These are phyloP conservation scores for Russula olivacea DNA, from an alignment of 768 basidiomycete genomes.

Conservation along the genomic window DNA sequence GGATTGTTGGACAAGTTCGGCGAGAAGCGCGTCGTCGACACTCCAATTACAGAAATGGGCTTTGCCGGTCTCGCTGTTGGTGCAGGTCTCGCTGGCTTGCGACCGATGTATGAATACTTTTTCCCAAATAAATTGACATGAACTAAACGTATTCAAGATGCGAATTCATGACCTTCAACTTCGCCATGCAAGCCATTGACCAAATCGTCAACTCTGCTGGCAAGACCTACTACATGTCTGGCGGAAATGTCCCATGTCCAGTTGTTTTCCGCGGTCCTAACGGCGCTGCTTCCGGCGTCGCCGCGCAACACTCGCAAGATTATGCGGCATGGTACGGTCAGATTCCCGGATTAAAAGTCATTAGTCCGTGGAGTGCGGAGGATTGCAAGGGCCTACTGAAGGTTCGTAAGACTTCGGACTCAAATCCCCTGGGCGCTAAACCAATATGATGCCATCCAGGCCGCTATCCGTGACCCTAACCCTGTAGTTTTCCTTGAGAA, in stretches of 20 bases:
- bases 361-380: constrained; percentile 97
- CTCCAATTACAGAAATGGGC: constrained; percentile 96
- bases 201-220: constrained; percentile 99
- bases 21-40: constrained; percentile 96
- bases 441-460: constrained; percentile 36
- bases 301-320: constrained; percentile 95
- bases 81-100: constrained; percentile 87
- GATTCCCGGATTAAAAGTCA: constrained; percentile 94
- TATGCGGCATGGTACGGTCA: constrained; percentile 93
- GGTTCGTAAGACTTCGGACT: constrained; percentile 39
- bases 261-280: constrained; percentile 99
- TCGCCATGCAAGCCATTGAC: constrained; percentile 99
- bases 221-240: constrained; percentile 99
- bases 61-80: constrained; percentile 96
- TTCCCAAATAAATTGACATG: constrained; percentile 13
- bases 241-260: constrained; percentile 96
- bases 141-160: constrained; percentile 47
- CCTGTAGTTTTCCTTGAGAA: constrained; percentile 99
- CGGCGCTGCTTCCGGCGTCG: constrained; percentile 96
- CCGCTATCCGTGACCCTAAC: constrained; percentile 97
- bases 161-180: constrained; percentile 99
- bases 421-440: not conserved
- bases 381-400: constrained; percentile 98
- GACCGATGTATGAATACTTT: constrained; percentile 65
- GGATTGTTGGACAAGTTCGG: constrained; percentile 99